Evolutionary conservation across 257 asterid genomes (phyloP), one percentile per base, ranked within the genome.

Genomic region (Solanum lycopersicoides): DNA sequence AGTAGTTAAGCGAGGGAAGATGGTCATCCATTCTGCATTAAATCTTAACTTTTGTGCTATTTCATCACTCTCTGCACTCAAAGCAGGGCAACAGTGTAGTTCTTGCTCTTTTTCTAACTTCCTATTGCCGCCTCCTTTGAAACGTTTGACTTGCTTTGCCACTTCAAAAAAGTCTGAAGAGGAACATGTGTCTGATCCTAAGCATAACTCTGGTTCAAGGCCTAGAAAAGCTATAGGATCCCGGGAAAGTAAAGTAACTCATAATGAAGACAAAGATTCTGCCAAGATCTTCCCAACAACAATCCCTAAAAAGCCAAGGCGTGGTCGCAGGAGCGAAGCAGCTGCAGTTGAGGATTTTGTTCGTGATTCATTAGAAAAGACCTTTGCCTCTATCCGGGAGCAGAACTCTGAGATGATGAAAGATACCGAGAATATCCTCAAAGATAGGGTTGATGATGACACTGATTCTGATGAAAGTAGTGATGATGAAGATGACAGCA

Each of bases 331-430:
- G 91, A 93, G 98, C 68, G 99, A 96, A 90, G 95, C 98, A 84
- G 95, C 98, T 86, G 98, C 98, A 10, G 99, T 96, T 41, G 99
- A 95, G 93, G 99, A 96, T 90, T 94, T 89, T 9, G 93, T 94
- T 71, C 98, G 98, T 7, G 89, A 71, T 87, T 88, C 95, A 9
- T 94, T 96, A 16, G 92, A 88, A 87, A 89, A 41, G 80, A 94
- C 98, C 3, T 92, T 96, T n/a, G 94, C 93, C 25, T 92, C 98
- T 5, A 94, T 96, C 37, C 87, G 91, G 84, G 89, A 94, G 77
- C 93, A 94, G 90, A 93, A 95, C 89, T 93, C 96, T 3, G 98
- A 95, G 68, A 89, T 93, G n/a, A 23, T 92, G 83, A 87, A 92
- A 84, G 93, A 91, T 42, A 91, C 92, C 91, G 92, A 92, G 30